Evolutionary conservation across 1,284 basidiomycete genomes (phyloP), one percentile per base, ranked within the genome.

Genomic region (Trametes versicolor): DNA sequence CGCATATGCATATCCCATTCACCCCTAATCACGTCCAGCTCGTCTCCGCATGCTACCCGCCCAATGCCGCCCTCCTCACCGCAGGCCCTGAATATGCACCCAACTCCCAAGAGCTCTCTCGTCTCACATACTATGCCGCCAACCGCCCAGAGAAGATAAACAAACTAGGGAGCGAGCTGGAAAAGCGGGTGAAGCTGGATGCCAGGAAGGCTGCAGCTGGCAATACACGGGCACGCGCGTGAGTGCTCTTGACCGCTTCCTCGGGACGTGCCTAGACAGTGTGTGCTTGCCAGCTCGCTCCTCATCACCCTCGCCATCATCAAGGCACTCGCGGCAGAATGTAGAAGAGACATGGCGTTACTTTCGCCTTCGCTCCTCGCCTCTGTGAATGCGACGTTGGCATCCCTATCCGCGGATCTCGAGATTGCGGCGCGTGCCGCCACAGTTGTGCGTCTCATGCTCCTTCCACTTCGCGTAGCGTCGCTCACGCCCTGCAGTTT

Each of bases 121-220:
- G 93, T 52, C 85, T 99, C 66, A 95, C 94, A 5, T 98, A 98
- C 80, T 97, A 96, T 83, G 95, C 94, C 12, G 89, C 91, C 13
- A 96, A 97, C 78, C 90, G 92, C 72, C 95, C 96, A 0, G 91
- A 92, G 37, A 97, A 98, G 80, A 85, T 98, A 27, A 85, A 90
- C 64, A 97, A 97, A 76, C 85, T 99, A 36, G 91, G 91, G 17
- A 83, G 84, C 60, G 94, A 96, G 75, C 82, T 99, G 55, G 92
- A 97, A 76, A 93, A 91, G 74, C 86, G 93, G 67, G 85, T 93
- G 2, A 83, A 80, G 62, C 76, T 83, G 55, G 95, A 98, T 74
- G 87, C 88, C 64, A 78, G 78, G 69, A 93, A 88, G 75, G 89
- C 90, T 1, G 86, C 84, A 67, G 83, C 82, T 39, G 92, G 89